Conservation (phyloP, 306 rosid genomes). For the Abrus pulchellus region DNA sequence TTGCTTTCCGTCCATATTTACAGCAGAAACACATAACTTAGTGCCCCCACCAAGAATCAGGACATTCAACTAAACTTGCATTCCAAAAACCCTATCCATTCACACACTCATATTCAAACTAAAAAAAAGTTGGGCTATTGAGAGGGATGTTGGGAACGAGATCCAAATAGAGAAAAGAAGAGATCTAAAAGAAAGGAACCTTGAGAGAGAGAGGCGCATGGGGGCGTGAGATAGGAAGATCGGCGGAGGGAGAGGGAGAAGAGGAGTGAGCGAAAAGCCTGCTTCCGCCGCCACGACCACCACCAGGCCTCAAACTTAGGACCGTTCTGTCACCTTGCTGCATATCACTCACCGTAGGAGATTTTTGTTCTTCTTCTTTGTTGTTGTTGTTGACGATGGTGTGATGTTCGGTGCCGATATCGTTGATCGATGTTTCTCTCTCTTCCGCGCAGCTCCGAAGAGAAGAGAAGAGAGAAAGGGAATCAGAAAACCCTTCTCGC, state of each 20-base stretch:
- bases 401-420: too few relatives aligned
- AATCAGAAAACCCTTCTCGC: not conserved
- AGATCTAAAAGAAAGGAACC: slow-evolving; percentile 40
- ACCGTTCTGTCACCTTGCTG: slow-evolving; percentile 81
- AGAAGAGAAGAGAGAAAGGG: slow-evolving; percentile 12
- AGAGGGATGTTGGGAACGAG: not conserved
- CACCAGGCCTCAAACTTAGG: slow-evolving; percentile 95
- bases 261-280: slow-evolving; percentile 71
- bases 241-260: slow-evolving; percentile 57
- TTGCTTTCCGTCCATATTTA: slow-evolving; percentile 73
- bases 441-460: slow-evolving; percentile 17
- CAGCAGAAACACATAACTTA: slow-evolving; percentile 69
- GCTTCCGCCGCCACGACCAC: slow-evolving; percentile 90
- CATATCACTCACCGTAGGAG: slow-evolving; percentile 58
- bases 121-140: too few relatives aligned
- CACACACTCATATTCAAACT: too few relatives aligned
- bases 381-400: too few relatives aligned
- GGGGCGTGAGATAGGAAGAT: slow-evolving; percentile 65
- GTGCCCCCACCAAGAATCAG: slow-evolving; percentile 77
- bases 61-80: slow-evolving; percentile 52
- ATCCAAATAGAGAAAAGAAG: not conserved
- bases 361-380: not conserved
- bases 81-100: not conserved
- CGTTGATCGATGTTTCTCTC: slow-evolving; percentile 15
- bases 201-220: slow-evolving; percentile 67